Evolutionary conservation across 192 early-diverging fungal genomes (phyloP), one percentile per base, ranked within the genome.

Genomic region (Ambispora gerdemannii): DNA sequence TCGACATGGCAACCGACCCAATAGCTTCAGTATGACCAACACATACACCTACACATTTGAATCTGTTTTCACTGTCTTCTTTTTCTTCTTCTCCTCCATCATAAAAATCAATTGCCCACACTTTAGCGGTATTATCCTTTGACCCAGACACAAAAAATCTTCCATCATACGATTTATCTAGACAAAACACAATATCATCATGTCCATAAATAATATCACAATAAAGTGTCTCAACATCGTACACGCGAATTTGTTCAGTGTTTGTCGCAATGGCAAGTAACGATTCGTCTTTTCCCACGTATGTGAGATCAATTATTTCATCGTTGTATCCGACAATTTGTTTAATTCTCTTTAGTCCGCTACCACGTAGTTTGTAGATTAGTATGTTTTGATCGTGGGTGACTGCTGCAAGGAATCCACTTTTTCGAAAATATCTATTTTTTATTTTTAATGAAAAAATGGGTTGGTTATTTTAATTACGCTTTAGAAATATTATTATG

Each of bases 291-390:
- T 80, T 74, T 22, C 92, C 94, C n/a, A 94, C 79, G 43, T 91
- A 92, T 1, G 78, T 78, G 52, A 97, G 72, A 73, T 95, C 95
- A 15, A 97, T 87, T 33, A 99, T 86, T 69, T 99, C 97, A 65
- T 99, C 93, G 68, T 98, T 98, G 77, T 95, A 94, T 35, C 97
- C 97, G 4, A 93, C 89, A 75, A 97, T 89, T 76, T 95, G 92
- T 67, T 90, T 91, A 22, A 83, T 76, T 3, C 88, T 84, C 71
- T 84, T 80, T 24, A 92, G 72, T 35, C 74, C 70, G n/a, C n/a
- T n/a, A 11, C 76, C 71, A 10, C 69, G 60, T 11, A 90, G 75
- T 19, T 83, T 67, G 74, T 93, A 94, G 53, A 96, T 87, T 43
- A 93, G 59, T 68, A 99, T 83, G 73, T 96, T 96, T 72, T 96